A percentile compares a stretch with the other conserved stretches of the same genome.
These are phyloP conservation scores for Tritrichomonas musculus DNA, from an alignment of 208 protist species.

Conservation along the genomic window DNA sequence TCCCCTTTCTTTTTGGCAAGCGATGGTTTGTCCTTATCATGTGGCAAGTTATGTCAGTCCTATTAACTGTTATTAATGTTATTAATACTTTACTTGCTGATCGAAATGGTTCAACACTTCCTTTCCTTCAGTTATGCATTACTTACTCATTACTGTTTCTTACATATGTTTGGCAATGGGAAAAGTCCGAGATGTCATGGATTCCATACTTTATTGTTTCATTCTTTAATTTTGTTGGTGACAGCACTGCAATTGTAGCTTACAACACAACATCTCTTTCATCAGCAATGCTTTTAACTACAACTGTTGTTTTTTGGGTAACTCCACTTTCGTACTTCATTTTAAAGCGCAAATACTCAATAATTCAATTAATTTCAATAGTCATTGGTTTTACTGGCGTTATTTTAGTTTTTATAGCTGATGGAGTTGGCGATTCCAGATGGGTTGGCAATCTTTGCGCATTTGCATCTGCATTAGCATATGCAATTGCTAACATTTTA, in stretches of 20 bases:
- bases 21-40: too few relatives aligned
- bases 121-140: neutral
- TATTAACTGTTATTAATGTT: too few relatives aligned
- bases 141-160: neutral
- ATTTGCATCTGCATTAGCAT: neutral
- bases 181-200: neutral
- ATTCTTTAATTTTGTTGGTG: neutral
- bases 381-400: neutral
- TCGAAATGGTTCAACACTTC: neutral
- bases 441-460: neutral
- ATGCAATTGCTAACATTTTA: neutral
- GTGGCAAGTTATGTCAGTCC: too few relatives aligned
- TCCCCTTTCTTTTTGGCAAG: too few relatives aligned
- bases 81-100: too few relatives aligned
- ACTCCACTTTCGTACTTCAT: neutral
- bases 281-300: neutral
- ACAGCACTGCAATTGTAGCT: neutral
- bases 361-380: neutral
- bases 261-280: neutral
- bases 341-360: neutral
- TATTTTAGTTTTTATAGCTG: neutral
- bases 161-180: neutral
- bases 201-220: neutral
- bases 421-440: neutral
- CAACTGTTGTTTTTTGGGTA: conserved; percentile 2